Conservation (phyloP, 305 asterid genomes). For the Solanum hybrid region DNA sequence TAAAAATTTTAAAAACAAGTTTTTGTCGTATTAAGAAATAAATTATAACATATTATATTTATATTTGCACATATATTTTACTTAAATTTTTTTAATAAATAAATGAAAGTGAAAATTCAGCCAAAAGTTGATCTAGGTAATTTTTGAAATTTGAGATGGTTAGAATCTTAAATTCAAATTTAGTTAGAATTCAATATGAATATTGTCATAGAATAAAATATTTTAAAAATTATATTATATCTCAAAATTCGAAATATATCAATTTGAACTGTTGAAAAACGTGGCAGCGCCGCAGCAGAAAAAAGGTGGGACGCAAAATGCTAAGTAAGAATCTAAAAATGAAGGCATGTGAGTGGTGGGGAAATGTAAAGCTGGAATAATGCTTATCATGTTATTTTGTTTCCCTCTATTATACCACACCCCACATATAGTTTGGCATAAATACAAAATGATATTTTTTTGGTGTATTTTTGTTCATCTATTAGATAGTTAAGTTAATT, state of each 20-base stretch:
- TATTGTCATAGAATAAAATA: not conserved
- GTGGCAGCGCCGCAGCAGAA: not conserved
- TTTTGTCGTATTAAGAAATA: too few species aligned
- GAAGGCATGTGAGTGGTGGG: not conserved
- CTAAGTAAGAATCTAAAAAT: not conserved
- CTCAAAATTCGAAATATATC: too few species aligned
- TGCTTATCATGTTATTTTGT: not conserved
- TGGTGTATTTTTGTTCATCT: too few species aligned
- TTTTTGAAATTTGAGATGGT: not conserved
- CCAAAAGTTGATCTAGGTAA: not conserved
- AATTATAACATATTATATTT: too few species aligned
- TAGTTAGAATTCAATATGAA: too few species aligned
- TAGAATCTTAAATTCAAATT: not conserved
- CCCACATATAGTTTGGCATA: not conserved
- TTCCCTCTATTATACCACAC: not conserved
- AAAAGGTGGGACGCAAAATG: not conserved
- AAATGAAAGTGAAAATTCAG: not conserved
- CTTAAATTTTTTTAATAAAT: not conserved
- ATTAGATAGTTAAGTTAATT: too few species aligned
- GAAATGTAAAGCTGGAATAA: slow-evolving; percentile 3
- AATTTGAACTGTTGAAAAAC: not conserved
- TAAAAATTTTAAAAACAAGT: too few species aligned
- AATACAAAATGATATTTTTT: too few species aligned
- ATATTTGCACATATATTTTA: not conserved
- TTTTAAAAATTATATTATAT: too few species aligned